Conservation (phyloP, 2,329 filamentous ascomycete species). For the Fusarium palustre region DNA sequence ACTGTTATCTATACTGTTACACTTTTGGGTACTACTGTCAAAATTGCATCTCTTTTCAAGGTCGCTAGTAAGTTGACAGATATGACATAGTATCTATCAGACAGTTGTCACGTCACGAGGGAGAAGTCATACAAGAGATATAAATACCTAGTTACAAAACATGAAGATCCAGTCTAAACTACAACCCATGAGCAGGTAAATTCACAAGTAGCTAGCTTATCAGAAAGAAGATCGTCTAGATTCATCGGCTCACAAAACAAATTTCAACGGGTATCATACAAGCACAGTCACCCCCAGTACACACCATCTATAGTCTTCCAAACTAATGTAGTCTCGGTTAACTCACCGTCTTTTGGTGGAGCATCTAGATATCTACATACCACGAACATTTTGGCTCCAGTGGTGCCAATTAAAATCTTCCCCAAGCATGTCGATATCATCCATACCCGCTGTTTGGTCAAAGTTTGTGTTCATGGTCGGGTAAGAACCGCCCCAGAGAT, state of each 20-base stretch:
- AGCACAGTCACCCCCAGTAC: slow-evolving; percentile 17
- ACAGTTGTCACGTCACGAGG: background rate
- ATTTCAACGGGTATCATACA: slow-evolving; percentile 45
- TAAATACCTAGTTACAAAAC: no score
- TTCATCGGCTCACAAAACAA: slow-evolving; percentile 8
- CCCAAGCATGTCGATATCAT: slow-evolving; percentile 56
- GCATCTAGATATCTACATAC: slow-evolving; percentile 54
- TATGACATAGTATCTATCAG: background rate
- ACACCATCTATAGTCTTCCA: slow-evolving; percentile 3
- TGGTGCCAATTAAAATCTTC: slow-evolving; percentile 62
- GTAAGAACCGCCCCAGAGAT: slow-evolving; percentile 56
- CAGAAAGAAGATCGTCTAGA: slow-evolving; percentile 35
- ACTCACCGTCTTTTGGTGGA: slow-evolving; percentile 40
- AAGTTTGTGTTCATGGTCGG: slow-evolving; percentile 47
- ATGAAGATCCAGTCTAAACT: background rate
- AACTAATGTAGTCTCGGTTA: background rate
- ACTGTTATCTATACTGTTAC: no score
- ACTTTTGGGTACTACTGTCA: no score
- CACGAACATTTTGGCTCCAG: slow-evolving; percentile 59
- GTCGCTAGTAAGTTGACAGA: no score
- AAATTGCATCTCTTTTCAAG: no score
- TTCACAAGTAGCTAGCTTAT: background rate
- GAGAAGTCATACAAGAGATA: background rate
- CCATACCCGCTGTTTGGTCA: slow-evolving; percentile 44
- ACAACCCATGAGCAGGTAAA: background rate